Evolutionary conservation across 352 stramenopile genomes (phyloP).

Genomic region (Phytophthora macrochlamydospora): DNA sequence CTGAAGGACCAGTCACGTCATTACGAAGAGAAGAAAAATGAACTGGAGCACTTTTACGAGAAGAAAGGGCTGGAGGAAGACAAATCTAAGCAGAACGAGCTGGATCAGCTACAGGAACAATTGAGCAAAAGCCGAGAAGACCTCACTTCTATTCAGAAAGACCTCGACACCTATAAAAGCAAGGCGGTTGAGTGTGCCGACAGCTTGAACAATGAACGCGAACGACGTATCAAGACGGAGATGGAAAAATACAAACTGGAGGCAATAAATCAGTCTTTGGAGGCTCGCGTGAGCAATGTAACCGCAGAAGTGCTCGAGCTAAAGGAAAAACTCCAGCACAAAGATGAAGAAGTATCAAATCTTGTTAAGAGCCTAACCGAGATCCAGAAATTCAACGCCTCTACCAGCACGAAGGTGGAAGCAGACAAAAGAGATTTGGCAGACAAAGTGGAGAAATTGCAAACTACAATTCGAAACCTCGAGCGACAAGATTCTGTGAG

Average conservation of each 20-base stretch:
- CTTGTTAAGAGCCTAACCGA: conserved; percentile 74
- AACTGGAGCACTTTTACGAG: conserved; percentile 66
- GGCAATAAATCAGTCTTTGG: conserved; percentile 58
- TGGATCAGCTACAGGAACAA: conserved; percentile 59
- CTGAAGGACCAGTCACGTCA: conserved; percentile 54
- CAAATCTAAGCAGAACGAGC: conserved; percentile 53
- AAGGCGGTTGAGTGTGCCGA: conserved; percentile 43
- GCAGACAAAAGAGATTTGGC: conserved; percentile 70
- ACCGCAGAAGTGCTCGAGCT: conserved; percentile 48
- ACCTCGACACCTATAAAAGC: conserved; percentile 55
- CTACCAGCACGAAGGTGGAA: conserved; percentile 67
- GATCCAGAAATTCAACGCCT: conserved; percentile 77
- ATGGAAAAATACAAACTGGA: conserved; percentile 72
- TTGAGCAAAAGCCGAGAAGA: conserved; percentile 57
- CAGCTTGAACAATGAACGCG: conserved; percentile 58
- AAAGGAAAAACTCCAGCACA: conserved; percentile 67
- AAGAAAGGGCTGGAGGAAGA: conserved; percentile 61
- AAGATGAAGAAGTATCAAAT: conserved; percentile 71
- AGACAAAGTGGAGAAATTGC: conserved; percentile 63
- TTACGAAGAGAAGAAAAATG: conserved; percentile 73
- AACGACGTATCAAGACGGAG: conserved; percentile 54
- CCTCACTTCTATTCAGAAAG: conserved; percentile 49
- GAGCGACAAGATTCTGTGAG: conserved; percentile 60
- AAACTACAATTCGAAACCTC: conserved; percentile 50
- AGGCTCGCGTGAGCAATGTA: conserved; percentile 41